A percentile compares a stretch with the other conserved stretches of the same genome.
Evolutionary conservation across 2,329 filamentous ascomycete species (phyloP).

Genomic region (Hypoxylon sp.): DNA sequence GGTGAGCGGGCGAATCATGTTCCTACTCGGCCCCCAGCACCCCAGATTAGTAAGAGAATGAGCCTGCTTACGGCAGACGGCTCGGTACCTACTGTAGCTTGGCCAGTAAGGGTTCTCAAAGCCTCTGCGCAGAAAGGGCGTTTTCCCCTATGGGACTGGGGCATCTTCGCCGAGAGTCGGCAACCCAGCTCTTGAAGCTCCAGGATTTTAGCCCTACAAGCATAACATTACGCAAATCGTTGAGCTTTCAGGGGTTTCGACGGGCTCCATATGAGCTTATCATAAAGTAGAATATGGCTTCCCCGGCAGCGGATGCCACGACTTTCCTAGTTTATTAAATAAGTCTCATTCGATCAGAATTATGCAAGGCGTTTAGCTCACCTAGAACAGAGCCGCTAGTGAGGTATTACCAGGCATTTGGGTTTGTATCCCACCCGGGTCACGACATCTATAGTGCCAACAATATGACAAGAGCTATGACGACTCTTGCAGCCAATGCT

Average conservation of each 20-base stretch:
- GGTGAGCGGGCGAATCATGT: no score
- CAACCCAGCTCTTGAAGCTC: neutral
- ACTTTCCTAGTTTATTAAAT: conserved; percentile 41
- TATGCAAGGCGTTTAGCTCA: neutral
- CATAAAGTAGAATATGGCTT: neutral
- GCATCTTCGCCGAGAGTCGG: neutral
- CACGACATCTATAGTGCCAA: conserved; percentile 42
- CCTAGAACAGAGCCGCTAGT: conserved; percentile 39
- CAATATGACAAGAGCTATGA: conserved; percentile 44
- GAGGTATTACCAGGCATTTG: conserved; percentile 48
- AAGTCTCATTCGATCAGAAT: neutral
- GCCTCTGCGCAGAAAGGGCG: no score
- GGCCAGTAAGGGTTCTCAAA: no score
- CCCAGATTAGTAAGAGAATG: no score
- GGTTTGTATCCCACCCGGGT: conserved; percentile 41
- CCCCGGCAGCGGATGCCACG: neutral
- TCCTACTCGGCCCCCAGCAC: no score
- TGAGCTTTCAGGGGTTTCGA: neutral
- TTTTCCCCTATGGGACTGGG: no score
- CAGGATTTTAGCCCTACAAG: neutral
- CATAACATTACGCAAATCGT: neutral
- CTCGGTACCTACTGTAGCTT: no score
- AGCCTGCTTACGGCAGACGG: no score
- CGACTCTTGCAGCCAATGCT: conserved; percentile 31
- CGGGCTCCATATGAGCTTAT: neutral